Evolutionary conservation across 2,329 filamentous ascomycete species (phyloP), one percentile per base, ranked within the genome.

Genomic region (Thielaviopsis punctulata): DNA sequence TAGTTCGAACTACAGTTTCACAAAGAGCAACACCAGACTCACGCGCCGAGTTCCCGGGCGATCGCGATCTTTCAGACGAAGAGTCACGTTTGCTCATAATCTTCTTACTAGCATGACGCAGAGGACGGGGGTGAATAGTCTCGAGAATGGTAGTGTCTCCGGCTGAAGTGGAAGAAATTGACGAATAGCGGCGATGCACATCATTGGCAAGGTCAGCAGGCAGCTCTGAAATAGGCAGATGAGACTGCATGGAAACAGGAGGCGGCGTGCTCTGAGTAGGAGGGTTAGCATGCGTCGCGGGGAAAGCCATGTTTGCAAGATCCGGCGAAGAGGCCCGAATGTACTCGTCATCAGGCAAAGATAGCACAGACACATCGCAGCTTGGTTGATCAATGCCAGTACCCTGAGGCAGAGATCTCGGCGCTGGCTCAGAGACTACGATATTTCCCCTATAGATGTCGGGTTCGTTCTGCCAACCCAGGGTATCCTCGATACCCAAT

Each of bases 41-140:
- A 9, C 67, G 62, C 5, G 63, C 64, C 24, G 72, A 73, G 59
- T 67, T 69, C n/a, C 62, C 56, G 1, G 66, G 66, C 7, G 69
- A 69, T 10, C 36, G 49, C 4, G 65, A 54, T 27, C 70, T 66
- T 13, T 54, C 54, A 4, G 66, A 67, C 19, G 61, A 60, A 2
- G 72, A 69, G 56, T 76, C 70, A 54, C 76, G 69, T 52, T 80
- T 59, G 1, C 65, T 64, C 8, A 64, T 63, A 44, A 76, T 72
- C 59, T 81, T 82, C 25, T 47, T 25, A 57, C 70, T 75, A 10
- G 79, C 72, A 60, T 82, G 79, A 4, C 79, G 73, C 54, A 83
- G 62, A 7, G 77, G 69, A 4, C 63, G 65, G 4, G 62, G 59
- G 13, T 70, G 68, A 9, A 48, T n/a, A 9, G 18, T 19, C 39